Evolutionary conservation across 108 stramenopile genomes (phyloP).

Genomic region (Craspedostauros australis): DNA sequence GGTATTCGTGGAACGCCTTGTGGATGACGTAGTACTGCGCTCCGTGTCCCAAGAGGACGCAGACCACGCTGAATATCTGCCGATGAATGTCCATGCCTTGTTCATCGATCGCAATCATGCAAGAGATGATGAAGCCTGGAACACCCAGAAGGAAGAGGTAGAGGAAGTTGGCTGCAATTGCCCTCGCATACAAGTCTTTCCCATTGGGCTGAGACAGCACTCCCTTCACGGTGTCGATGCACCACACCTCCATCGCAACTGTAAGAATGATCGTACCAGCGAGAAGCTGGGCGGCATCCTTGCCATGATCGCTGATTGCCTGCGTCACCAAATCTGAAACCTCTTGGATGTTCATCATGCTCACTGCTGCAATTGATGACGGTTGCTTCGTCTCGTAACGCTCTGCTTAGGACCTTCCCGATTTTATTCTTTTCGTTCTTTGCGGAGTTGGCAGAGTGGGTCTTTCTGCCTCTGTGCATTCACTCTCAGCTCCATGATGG

Average conservation of each 20-base stretch:
- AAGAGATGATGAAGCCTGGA: constrained; percentile 21
- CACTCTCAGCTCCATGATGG: too few relatives aligned
- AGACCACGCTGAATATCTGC: neutral
- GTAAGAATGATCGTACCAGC: constrained; percentile 12
- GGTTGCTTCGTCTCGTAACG: too few relatives aligned
- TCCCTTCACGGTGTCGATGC: constrained; percentile 10
- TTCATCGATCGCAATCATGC: too few relatives aligned
- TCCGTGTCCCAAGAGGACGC: constrained; percentile 11
- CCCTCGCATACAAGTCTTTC: constrained; percentile 11
- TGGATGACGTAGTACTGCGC: constrained; percentile 17
- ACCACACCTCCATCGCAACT: constrained; percentile 4
- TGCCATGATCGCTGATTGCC: too few relatives aligned
- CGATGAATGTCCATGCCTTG: neutral
- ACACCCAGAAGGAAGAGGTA: constrained; percentile 23
- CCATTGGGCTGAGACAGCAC: constrained; percentile 25
- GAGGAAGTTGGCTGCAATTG: constrained; percentile 9
- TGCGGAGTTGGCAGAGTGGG: too few relatives aligned
- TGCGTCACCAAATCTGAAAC: too few relatives aligned
- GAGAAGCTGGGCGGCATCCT: too few relatives aligned
- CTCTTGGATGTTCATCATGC: too few relatives aligned
- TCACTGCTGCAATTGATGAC: too few relatives aligned
- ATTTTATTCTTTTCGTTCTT: too few relatives aligned
- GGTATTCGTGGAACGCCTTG: constrained; percentile 25
- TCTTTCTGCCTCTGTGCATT: too few relatives aligned
- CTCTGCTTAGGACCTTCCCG: too few relatives aligned